phyloP scores from a whole-genome alignment of 2,329 filamentous ascomycete species.

The Aspergillus pseudoglaucus region DNA sequence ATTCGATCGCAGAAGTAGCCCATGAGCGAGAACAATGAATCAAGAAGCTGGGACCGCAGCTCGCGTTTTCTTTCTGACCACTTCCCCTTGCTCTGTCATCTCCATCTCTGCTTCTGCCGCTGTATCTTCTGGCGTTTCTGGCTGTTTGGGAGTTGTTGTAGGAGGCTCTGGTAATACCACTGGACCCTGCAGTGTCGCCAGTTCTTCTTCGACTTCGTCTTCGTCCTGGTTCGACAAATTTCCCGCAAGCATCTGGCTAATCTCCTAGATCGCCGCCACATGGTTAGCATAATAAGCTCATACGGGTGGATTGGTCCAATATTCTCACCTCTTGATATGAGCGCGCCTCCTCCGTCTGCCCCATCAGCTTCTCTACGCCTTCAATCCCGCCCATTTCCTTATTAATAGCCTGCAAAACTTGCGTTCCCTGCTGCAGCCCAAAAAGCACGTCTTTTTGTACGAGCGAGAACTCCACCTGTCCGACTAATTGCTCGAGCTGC shows the following conservation, averaged over 20 bases:
- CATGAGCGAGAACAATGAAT: not conserved
- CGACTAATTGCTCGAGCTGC: slow-evolving; percentile 81
- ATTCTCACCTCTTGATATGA: slow-evolving; percentile 75
- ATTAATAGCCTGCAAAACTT: slow-evolving; percentile 84
- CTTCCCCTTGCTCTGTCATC: slow-evolving; percentile 26
- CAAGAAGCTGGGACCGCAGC: slow-evolving; percentile 9
- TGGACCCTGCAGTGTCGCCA: slow-evolving; percentile 59
- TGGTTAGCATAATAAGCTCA: slow-evolving; percentile 3
- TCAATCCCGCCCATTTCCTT: slow-evolving; percentile 93
- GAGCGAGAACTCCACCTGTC: slow-evolving; percentile 87
- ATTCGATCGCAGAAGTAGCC: not conserved
- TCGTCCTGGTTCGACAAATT: slow-evolving; percentile 92
- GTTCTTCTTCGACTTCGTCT: slow-evolving; percentile 94
- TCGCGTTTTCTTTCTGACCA: slow-evolving; percentile 16
- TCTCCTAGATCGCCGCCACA: slow-evolving; percentile 54
- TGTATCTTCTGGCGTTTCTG: slow-evolving; percentile 15
- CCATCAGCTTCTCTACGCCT: slow-evolving; percentile 90
- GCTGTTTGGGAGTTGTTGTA: slow-evolving; percentile 16
- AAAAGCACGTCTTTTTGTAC: slow-evolving; percentile 96
- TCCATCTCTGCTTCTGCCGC: slow-evolving; percentile 20
- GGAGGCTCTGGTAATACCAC: slow-evolving; percentile 35
- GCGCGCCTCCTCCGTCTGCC: slow-evolving; percentile 80
- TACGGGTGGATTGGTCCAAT: not conserved
- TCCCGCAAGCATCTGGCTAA: slow-evolving; percentile 83
- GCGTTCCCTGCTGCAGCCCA: slow-evolving; percentile 84